A percentile compares a stretch with the other conserved stretches of the same genome.
phyloP scores from a whole-genome alignment of 2,329 filamentous ascomycete genomes.

The Pseudocercospora vitis region DNA sequence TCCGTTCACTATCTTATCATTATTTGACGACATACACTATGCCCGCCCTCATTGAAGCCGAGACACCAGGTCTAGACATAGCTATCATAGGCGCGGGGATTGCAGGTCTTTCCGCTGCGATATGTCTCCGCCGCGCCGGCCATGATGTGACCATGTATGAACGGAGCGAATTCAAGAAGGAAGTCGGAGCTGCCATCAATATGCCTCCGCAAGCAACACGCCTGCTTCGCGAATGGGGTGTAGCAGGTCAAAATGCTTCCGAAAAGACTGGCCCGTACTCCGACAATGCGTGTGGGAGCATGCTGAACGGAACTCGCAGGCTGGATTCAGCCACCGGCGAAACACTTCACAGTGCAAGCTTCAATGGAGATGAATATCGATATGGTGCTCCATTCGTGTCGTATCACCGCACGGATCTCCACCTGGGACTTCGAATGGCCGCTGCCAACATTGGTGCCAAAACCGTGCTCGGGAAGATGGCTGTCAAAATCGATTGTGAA shows the following conservation, averaged over 20 bases:
- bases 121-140: slow-evolving; percentile 32
- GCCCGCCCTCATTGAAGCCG: neutral
- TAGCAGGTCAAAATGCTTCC: slow-evolving; percentile 3
- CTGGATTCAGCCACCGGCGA: slow-evolving; percentile 8
- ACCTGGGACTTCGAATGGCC: slow-evolving; percentile 6
- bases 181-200: slow-evolving; percentile 35
- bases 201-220: slow-evolving; percentile 19
- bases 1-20: neutral
- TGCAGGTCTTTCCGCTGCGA: slow-evolving; percentile 32
- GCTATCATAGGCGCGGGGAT: slow-evolving; percentile 34
- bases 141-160: slow-evolving; percentile 34
- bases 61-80: slow-evolving; percentile 8
- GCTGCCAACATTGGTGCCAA: slow-evolving; percentile 11
- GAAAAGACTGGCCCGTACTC: slow-evolving; percentile 9
- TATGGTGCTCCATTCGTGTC: slow-evolving; percentile 14
- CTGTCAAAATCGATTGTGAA: slow-evolving; percentile 13
- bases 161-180: slow-evolving; percentile 30
- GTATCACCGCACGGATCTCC: slow-evolving; percentile 16
- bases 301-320: slow-evolving; percentile 11
- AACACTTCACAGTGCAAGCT: slow-evolving; percentile 4
- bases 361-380: slow-evolving; percentile 3
- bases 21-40: neutral
- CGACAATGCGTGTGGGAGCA: slow-evolving; percentile 2
- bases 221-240: slow-evolving; percentile 9
- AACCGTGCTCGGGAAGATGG: slow-evolving; percentile 13